These are phyloP conservation scores for Dalechampia spathulata DNA, from an alignment of 441 rosid species.

Conservation along the genomic window DNA sequence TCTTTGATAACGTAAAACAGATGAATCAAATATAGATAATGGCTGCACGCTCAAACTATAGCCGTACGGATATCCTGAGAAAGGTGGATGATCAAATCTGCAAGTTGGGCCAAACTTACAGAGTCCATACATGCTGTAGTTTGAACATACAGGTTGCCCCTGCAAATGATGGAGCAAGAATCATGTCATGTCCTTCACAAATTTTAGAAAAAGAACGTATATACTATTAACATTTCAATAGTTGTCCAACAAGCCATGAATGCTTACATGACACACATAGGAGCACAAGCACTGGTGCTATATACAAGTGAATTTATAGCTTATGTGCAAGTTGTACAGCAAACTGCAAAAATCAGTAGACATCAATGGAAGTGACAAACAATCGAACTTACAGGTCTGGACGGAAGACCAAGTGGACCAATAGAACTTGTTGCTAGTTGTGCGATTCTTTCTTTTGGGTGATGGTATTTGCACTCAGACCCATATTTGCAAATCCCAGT, in stretches of 20 bases:
- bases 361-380: not conserved
- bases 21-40: conserved; percentile 30
- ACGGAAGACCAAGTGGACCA: conserved; percentile 48
- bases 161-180: conserved; percentile 23
- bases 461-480: conserved; percentile 71
- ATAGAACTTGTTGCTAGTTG: conserved; percentile 29
- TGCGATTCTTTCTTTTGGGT: conserved; percentile 43
- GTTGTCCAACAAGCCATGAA: too few relatives aligned
- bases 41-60: conserved; percentile 35
- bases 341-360: too few relatives aligned
- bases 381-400: conserved; percentile 53
- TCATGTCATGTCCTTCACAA: conserved; percentile 2
- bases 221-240: too few relatives aligned
- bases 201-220: not conserved
- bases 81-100: conserved; percentile 66
- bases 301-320: too few relatives aligned
- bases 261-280: too few relatives aligned
- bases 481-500: conserved; percentile 75
- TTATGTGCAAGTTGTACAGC: too few relatives aligned
- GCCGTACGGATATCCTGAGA: conserved; percentile 37
- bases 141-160: conserved; percentile 66
- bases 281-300: too few relatives aligned
- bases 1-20: conserved; percentile 34
- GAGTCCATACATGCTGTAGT: conserved; percentile 51
- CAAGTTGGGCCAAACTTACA: conserved; percentile 69